Evolutionary conservation across 768 basidiomycete genomes (phyloP), one percentile per base, ranked within the genome.

Genomic region (Leccinum incarnatum): DNA sequence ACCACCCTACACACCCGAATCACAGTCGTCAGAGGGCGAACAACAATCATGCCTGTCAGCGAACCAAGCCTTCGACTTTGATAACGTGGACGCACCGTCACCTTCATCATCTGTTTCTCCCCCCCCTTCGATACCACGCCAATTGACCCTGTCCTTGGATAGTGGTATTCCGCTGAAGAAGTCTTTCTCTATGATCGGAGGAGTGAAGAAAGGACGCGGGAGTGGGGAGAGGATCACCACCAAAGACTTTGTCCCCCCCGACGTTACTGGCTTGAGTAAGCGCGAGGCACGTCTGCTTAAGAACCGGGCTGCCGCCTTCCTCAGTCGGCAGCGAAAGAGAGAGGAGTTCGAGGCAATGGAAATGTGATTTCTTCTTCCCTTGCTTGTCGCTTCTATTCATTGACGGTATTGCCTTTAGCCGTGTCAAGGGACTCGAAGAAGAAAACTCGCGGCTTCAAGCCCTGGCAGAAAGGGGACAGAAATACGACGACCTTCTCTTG

Each of bases 291-390:
- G 93, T 54, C 82, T 95, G 9, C 89, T 95, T 57, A 95, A 95
- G 80, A 95, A 95, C 76, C 83, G 93, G 57, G 93, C 93, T 12
- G 93, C 93, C 11, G 93, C 93, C 58, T 95, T 95, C 78, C 87
- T 95, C 69, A 89, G 87, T 75, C 81, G 93, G 71, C 93, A 95
- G 74, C 82, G 93, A 67, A 95, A 95, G 75, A 85, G 93, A 56
- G 93, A 95, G 76, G 92, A 94, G 76, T 95, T 93, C 68, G 93
- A 95, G 75, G 78, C 71, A 67, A 93, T 95, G 90, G 93, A 94
- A 79, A 75, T 89, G 91, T 93, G 77, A 77, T 89, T 86, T 56
- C 67, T 58, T 56, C 50, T 8, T 67, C 15, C 32, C 37, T n/a
- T 57, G 47, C 30, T 54, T 14, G 21, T 45, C 12, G 17, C 51